These are phyloP conservation scores for Penicillium sp. DNA, from an alignment of 2,329 filamentous ascomycete genomes.

Conservation along the genomic window DNA sequence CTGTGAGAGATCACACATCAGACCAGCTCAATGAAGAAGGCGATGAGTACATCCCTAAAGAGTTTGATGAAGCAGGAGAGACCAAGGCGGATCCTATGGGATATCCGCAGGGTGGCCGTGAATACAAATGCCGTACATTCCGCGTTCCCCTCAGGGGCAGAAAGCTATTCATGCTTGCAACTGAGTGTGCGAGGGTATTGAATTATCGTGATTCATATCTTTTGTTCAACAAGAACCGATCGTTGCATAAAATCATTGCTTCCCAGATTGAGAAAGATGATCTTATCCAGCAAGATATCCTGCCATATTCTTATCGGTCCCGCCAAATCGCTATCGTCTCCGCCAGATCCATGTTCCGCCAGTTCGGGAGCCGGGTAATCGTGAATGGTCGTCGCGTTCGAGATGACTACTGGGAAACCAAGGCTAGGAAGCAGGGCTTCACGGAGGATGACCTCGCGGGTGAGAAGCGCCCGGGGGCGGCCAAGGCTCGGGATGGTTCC, in stretches of 20 bases:
- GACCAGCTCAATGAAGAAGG: slow-evolving; percentile 86
- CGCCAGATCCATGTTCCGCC: slow-evolving; percentile 95
- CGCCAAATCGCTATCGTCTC: slow-evolving; percentile 98
- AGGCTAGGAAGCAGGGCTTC: slow-evolving; percentile 95
- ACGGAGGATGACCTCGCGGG: slow-evolving; percentile 94
- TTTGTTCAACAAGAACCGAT: slow-evolving; percentile 97
- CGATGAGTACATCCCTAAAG: slow-evolving; percentile 92
- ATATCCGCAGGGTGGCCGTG: slow-evolving; percentile 73
- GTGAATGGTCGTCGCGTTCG: slow-evolving; percentile 84
- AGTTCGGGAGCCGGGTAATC: slow-evolving; percentile 94
- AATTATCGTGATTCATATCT: slow-evolving; percentile 97
- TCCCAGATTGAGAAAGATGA: slow-evolving; percentile 96
- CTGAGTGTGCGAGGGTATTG: slow-evolving; percentile 89
- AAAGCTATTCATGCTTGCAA: slow-evolving; percentile 98
- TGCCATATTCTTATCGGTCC: slow-evolving; percentile 97
- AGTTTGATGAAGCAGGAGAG: slow-evolving; percentile 89
- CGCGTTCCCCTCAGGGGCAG: slow-evolving; percentile 84
- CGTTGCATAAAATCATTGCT: slow-evolving; percentile 95
- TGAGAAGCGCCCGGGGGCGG: slow-evolving; percentile 89
- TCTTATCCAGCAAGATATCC: slow-evolving; percentile 86
- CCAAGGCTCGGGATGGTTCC: slow-evolving; percentile 80
- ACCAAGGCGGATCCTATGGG: slow-evolving; percentile 87
- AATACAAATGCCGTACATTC: slow-evolving; percentile 92
- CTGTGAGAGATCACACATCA: slow-evolving; percentile 93
- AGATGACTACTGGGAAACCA: slow-evolving; percentile 98